Evolutionary conservation across 257 asterid species (phyloP), one percentile per base, ranked within the genome.

Genomic region (Scutellaria minor): DNA sequence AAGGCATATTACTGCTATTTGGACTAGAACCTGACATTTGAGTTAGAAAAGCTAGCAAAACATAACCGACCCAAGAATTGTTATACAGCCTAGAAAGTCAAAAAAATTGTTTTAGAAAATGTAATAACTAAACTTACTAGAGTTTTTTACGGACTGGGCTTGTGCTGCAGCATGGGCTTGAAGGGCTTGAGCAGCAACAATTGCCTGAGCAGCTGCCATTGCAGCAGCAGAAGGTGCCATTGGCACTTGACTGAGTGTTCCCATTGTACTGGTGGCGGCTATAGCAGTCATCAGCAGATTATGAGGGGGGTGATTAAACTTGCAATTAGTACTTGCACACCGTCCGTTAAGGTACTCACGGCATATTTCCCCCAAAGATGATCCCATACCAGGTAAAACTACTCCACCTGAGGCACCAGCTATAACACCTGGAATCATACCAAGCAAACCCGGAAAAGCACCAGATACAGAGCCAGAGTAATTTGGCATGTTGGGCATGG

Each of bases 161-260:
- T 90, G 92, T 35, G 97, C 96, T 68, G 95, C 92, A 77, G 96
- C 95, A 84, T 94, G 98, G 42, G 99, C 99, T 81, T 94, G 98
- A 84, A 94, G 95, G 31, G 97, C 90, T 80, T 90, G 98, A 57
- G 99, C 99, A 77, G 99, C 96, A 85, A 95, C 98, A 87, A 95
- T 95, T 58, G 99, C 99, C 85, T 90, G 98, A 64, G 99, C 99
- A 81, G 99, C 99, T 72, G 99, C 99, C 99, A 95, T 91, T 51
- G 99, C 99, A 80, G 99, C 99, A 70, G 99, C 98, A 80, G 99
- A 92, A 71, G 99, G 99, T 53, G 98, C 96, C 98, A 95, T 93
- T 18, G 98, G 98, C 51, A 91, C 90, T 83, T 90, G 99, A 77
- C 89, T 95, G 66, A 86, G 86, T 51, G 83, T 88, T 68, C 96